Evolutionary conservation across 2,329 filamentous ascomycete species (phyloP), one percentile per base, ranked within the genome.

Genomic region (Onygenales sp.): DNA sequence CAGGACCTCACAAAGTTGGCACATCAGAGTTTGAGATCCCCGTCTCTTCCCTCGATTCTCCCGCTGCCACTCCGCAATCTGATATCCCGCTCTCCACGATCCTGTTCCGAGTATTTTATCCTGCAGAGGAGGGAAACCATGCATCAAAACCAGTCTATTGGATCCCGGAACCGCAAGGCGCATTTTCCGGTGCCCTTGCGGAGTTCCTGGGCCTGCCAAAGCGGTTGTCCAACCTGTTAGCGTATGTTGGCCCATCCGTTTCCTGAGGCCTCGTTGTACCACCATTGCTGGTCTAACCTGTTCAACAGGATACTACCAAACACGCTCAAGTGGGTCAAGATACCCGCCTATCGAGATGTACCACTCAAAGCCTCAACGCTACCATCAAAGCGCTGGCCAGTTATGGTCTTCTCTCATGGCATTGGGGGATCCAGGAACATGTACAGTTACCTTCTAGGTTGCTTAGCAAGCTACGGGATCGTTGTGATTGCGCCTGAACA

Each of bases 351-450:
- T 50, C 57, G 61, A 52, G 54, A 65, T 50, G 87, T 87, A 9
- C 75, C 78, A 5, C 69, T 91, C 7, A 77, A 83, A 39, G 64
- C 70, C 35, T 67, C 74, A 21, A 66, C 69, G 1, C 73, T 64
- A 55, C 74, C 55, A 63, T 81, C 55, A 63, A 72, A 9, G 71
- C 75, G 82, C 72, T 93, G 87, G 85, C 89, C 89, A 0, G 86
- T 89, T 0, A 83, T 89, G 74, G 76, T 95, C 57, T 94, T 95
- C 70, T 93, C 88, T 1, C 89, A 95, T 65, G 89, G 89, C 0
- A 76, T 95, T 1, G 89, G 87, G 39, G 89, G 89, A 39, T 85
- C 82, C 55, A 80, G 87, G 59, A 93, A 93, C 63, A 83, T 87
- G 9, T 95, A 95, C 72, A 92, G 87, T n/a, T 85, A 91, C 63